A percentile compares a stretch with the other conserved stretches of the same genome.
Evolutionary conservation across 306 rosid genomes (phyloP).

Genomic region (Lathyrus oleraceus): DNA sequence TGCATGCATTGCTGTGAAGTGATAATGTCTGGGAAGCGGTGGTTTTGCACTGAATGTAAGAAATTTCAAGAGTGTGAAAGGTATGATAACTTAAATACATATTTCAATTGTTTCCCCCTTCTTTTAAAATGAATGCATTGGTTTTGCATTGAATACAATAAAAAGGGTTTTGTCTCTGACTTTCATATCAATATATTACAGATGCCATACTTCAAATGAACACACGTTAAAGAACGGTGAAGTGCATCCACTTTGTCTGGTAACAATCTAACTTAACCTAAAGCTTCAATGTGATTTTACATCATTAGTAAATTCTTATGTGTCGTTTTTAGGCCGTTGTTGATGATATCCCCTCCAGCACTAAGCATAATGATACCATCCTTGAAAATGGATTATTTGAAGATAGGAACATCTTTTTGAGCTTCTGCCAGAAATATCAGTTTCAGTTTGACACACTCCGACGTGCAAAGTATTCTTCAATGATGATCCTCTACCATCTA

Average conservation of each 20-base stretch:
- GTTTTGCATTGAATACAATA: background rate
- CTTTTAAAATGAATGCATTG: background rate
- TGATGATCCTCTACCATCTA: constrained; percentile 55
- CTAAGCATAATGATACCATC: constrained; percentile 47
- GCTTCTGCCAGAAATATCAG: constrained; percentile 47
- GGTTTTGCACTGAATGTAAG: constrained; percentile 62
- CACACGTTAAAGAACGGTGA: constrained; percentile 47
- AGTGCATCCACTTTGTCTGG: constrained; percentile 47
- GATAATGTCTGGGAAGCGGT: constrained; percentile 53
- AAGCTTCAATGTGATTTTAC: constrained; percentile 6
- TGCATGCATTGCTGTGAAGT: constrained; percentile 55
- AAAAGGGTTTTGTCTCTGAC: constrained; percentile 15
- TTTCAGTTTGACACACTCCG: constrained; percentile 64
- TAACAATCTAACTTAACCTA: constrained; percentile 32
- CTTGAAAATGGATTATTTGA: constrained; percentile 45
- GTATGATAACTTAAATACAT: constrained; percentile 35
- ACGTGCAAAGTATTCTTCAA: constrained; percentile 64
- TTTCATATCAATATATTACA: constrained; percentile 32
- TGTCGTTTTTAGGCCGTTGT: constrained; percentile 40
- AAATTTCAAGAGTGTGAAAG: constrained; percentile 63
- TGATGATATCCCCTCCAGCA: constrained; percentile 43
- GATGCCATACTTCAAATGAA: constrained; percentile 40
- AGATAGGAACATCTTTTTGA: constrained; percentile 46
- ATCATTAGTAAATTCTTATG: background rate
- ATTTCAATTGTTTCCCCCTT: background rate